Evolutionary conservation across 2,329 filamentous ascomycete genomes (phyloP), one percentile per base, ranked within the genome.

Genomic region (Pseudogymnoascus sp.): DNA sequence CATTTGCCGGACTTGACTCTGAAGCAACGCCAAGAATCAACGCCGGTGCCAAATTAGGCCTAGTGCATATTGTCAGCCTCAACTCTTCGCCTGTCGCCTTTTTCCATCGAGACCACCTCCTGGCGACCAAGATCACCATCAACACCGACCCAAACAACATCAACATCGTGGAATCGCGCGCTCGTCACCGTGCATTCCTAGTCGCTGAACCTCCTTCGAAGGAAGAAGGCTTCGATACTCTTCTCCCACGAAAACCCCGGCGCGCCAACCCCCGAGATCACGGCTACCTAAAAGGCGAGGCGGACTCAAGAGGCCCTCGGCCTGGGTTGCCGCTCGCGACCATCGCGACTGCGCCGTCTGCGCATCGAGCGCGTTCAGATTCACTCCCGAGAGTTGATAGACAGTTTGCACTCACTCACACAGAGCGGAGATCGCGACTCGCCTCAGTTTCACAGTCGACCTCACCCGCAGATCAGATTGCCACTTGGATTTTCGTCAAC

Each of bases 41-140:
- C 49, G 49, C 49, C 49, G 68, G 63, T 63, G 58, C 71, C 68
- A 12, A 68, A 69, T 68, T 2, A 2, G 69, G 75, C n/a, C 65
- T 78, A 78, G 77, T 68, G 71, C 52, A 6, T 52, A 61, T 66
- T 70, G 73, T 72, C 72, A 74, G 72, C 74, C 58, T 60, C 58
- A 60, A 60, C 49, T 55, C 58, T 60, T 60, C 58, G 21, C 35
- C 58, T 39, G 58, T 38, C 58, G 58, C 58, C 58, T 60, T 60
- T 60, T 60, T 60, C 38, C 35, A 41, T 16, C 58, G 38, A 60
- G 35, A 62, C 60, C 29, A 52, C 60, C 61, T 63, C 43, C 62
- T 63, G 43, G 41, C 43, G 43, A 62, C 55, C 65, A 60, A 60
- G 58, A 60, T 41, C 33, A 41, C 58, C 38, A 60, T 41, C 58